phyloP scores from a whole-genome alignment of 2,329 filamentous ascomycete genomes.

The Ilyonectria robusta region DNA sequence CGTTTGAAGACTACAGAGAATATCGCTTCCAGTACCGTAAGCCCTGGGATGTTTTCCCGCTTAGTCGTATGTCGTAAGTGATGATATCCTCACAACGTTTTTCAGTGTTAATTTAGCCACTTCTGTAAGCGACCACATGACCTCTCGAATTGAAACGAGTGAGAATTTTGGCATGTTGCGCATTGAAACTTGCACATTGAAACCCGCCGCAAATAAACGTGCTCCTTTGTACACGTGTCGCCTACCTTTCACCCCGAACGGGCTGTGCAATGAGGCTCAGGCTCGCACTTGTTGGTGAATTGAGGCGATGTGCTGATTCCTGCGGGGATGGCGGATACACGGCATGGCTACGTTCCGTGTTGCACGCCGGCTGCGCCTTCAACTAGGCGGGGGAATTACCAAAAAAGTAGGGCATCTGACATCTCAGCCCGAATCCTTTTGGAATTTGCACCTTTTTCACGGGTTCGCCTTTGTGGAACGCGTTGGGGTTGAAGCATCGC shows the following conservation, averaged over 20 bases:
- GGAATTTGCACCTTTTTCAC: not conserved
- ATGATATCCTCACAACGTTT: no score
- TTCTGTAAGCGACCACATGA: no score
- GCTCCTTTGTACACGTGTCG: not conserved
- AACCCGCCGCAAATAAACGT: not conserved
- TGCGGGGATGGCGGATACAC: constrained; percentile 23
- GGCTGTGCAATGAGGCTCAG: constrained; percentile 24
- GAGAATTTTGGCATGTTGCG: no score
- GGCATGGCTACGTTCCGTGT: constrained; percentile 9
- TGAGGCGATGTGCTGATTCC: constrained; percentile 27
- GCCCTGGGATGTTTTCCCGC: no score
- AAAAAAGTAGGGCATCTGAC: not conserved
- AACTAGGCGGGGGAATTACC: not conserved
- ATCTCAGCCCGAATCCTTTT: not conserved
- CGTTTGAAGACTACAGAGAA: no score
- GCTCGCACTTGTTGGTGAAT: constrained; percentile 13
- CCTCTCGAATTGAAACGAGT: no score
- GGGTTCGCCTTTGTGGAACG: no score
- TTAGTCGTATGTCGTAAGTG: no score
- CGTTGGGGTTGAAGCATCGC: no score
- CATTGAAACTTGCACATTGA: not conserved
- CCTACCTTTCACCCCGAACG: not conserved
- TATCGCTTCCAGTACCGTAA: no score
- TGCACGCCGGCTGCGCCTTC: constrained; percentile 1
- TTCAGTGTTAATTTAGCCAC: no score